Conservation (phyloP, 2,329 filamentous ascomycete species). For the Salinomyces thailandicus region DNA sequence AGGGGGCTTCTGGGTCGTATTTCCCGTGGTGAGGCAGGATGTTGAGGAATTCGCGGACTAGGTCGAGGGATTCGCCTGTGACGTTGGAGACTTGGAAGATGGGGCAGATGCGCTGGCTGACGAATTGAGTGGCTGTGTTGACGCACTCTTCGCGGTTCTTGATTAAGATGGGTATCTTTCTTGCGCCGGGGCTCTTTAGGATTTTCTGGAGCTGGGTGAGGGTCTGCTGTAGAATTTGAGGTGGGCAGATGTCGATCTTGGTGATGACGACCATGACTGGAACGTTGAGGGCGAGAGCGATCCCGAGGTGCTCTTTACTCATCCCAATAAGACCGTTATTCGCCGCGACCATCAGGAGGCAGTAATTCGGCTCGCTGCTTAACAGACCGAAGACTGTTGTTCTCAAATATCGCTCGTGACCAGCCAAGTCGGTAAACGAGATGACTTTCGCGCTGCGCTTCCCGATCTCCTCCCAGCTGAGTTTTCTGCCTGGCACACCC, state of each 20-base stretch:
- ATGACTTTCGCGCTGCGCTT: slow-evolving; percentile 92
- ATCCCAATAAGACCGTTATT: slow-evolving; percentile 96
- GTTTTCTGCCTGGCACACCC: slow-evolving; percentile 68
- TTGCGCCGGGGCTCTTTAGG: slow-evolving; percentile 81
- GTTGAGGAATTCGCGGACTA: slow-evolving; percentile 87
- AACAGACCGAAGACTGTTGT: slow-evolving; percentile 94
- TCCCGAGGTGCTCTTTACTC: slow-evolving; percentile 88
- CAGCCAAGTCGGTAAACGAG: slow-evolving; percentile 87
- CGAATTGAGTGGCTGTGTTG: slow-evolving; percentile 90
- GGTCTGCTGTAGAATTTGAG: slow-evolving; percentile 88
- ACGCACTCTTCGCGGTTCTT: slow-evolving; percentile 85
- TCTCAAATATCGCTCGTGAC: slow-evolving; percentile 87
- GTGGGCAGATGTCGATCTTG: slow-evolving; percentile 96
- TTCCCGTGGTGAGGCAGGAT: slow-evolving; percentile 90
- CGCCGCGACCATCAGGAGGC: slow-evolving; percentile 92
- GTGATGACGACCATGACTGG: slow-evolving; percentile 97
- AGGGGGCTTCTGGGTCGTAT: slow-evolving; percentile 76
- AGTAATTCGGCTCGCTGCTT: slow-evolving; percentile 93
- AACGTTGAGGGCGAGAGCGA: slow-evolving; percentile 87
- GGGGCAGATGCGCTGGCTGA: slow-evolving; percentile 88
- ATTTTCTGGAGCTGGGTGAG: slow-evolving; percentile 86
- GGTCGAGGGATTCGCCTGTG: slow-evolving; percentile 78
- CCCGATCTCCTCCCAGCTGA: slow-evolving; percentile 97
- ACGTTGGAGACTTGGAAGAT: slow-evolving; percentile 98
- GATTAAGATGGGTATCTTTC: slow-evolving; percentile 94